These are phyloP conservation scores for Pestalotiopsis sp. DNA, from an alignment of 2,329 filamentous ascomycete species.

Conservation along the genomic window DNA sequence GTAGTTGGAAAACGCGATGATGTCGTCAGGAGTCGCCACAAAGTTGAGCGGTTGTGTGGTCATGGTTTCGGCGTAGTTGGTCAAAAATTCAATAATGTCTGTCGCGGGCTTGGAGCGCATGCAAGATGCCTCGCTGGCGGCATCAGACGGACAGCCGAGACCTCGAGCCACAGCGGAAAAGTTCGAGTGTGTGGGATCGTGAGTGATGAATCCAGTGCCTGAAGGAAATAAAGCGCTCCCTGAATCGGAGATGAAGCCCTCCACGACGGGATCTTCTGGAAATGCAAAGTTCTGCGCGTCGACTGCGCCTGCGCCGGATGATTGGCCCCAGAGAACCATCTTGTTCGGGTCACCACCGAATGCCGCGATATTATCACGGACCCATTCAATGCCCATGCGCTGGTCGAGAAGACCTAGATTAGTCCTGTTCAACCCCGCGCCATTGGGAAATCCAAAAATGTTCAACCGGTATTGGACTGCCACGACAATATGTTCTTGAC, in stretches of 20 bases:
- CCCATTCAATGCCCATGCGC: slow-evolving; percentile 51
- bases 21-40: not conserved
- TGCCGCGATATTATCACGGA: slow-evolving; percentile 46
- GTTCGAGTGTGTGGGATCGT: not conserved
- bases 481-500: slow-evolving; percentile 20
- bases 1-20: slow-evolving; percentile 1
- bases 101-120: not conserved
- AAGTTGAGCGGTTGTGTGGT: not conserved
- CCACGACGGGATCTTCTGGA: not conserved
- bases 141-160: not conserved
- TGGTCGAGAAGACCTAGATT: slow-evolving; percentile 58
- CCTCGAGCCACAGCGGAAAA: not conserved
- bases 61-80: not conserved
- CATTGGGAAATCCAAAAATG: slow-evolving; percentile 26
- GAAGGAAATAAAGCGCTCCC: not conserved
- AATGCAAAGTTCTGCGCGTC: not conserved
- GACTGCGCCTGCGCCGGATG: slow-evolving; percentile 37
- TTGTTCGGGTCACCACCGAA: slow-evolving; percentile 51
- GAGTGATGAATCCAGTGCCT: not conserved
- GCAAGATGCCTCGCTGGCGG: not conserved
- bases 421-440: slow-evolving; percentile 20
- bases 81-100: not conserved
- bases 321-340: slow-evolving; percentile 51
- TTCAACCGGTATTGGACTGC: slow-evolving; percentile 23
- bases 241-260: not conserved